phyloP scores from a whole-genome alignment of 108 stramenopile species.

The Bacterosira constricta region DNA sequence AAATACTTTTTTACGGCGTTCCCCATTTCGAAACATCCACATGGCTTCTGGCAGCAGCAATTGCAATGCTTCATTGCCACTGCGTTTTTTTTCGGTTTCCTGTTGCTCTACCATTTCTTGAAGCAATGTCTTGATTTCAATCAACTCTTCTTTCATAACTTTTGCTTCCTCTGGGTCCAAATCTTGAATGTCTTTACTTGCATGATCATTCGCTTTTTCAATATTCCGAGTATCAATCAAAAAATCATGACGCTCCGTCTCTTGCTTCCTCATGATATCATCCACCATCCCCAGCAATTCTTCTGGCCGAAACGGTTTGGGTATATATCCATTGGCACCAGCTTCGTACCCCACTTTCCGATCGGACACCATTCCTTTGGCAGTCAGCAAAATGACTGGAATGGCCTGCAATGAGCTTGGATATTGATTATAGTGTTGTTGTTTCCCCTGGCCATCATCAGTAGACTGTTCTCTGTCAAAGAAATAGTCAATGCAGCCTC shows the following conservation, averaged over 20 bases:
- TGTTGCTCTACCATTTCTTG: background rate
- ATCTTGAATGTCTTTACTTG: background rate
- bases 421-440: background rate
- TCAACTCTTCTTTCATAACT: background rate
- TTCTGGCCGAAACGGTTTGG: conserved; percentile 90
- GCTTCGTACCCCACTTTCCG: conserved; percentile 81
- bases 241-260: background rate
- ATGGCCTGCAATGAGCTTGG: conserved; percentile 19
- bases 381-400: conserved; percentile 85
- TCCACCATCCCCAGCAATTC: conserved; percentile 85
- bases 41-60: conserved; percentile 3
- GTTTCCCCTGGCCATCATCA: background rate
- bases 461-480: background rate
- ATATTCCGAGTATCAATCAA: background rate
- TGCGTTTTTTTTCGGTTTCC: background rate
- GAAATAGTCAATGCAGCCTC: background rate
- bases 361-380: conserved; percentile 81
- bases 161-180: background rate
- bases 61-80: background rate
- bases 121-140: conserved; percentile 11
- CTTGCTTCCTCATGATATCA: conserved; percentile 60
- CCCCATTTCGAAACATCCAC: conserved; percentile 14
- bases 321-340: conserved; percentile 81
- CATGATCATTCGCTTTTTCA: background rate
- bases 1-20: conserved; percentile 10